Evolutionary conservation across 306 rosid species (phyloP).

Genomic region (Vigna angularis): DNA sequence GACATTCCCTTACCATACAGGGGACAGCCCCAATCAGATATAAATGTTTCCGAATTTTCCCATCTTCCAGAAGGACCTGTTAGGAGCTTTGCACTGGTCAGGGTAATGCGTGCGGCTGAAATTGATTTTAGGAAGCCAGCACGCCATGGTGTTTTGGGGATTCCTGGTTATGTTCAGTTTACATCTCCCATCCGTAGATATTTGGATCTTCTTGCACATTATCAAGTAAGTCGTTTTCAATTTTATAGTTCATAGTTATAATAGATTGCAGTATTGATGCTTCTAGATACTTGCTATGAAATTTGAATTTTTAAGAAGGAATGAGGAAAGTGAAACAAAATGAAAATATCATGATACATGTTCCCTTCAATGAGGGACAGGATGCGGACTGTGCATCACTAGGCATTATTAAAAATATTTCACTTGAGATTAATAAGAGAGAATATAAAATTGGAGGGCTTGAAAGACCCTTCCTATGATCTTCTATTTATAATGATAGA

Average conservation of each 20-base stretch:
- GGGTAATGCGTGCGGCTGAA: constrained; percentile 95
- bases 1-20: constrained; percentile 90
- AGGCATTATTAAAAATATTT: too few relatives aligned
- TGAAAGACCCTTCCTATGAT: too few relatives aligned
- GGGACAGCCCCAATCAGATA: constrained; percentile 96
- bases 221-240: constrained; percentile 65
- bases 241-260: constrained; percentile 21
- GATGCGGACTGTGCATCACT: constrained; percentile 26
- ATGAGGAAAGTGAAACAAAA: constrained; percentile 14
- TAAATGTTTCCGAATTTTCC: constrained; percentile 75
- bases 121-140: constrained; percentile 94
- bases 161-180: constrained; percentile 96
- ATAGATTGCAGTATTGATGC: constrained; percentile 26
- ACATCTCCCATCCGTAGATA: constrained; percentile 99
- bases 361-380: constrained; percentile 20
- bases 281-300: constrained; percentile 20
- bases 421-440: too few relatives aligned
- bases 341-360: neutral
- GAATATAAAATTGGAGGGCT: too few relatives aligned
- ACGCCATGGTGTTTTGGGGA: constrained; percentile 87
- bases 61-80: constrained; percentile 99
- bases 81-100: constrained; percentile 87
- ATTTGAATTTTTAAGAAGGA: neutral
- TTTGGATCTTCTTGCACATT: constrained; percentile 95
- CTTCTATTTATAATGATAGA: too few relatives aligned